A percentile compares a stretch with the other conserved stretches of the same genome.
Evolutionary conservation across 495 filamentous ascomycete genomes (phyloP).

Genomic region (Talaromyces adpressus): DNA sequence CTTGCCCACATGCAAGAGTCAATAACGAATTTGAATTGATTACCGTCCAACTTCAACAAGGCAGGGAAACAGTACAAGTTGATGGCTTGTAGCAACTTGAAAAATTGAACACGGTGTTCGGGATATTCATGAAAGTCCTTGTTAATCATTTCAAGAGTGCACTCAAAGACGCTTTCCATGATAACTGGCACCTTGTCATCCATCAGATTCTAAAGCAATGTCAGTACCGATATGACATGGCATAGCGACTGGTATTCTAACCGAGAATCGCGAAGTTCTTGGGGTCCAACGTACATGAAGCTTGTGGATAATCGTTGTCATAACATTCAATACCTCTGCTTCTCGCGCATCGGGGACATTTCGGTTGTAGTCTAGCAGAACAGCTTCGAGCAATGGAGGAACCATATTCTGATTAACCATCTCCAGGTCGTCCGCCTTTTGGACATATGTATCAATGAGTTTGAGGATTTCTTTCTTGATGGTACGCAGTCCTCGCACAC

Average conservation of each 20-base stretch:
- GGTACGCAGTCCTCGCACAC: conserved; percentile 86
- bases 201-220: conserved; percentile 64
- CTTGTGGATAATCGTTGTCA: conserved; percentile 95
- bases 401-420: conserved; percentile 90
- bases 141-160: conserved; percentile 99
- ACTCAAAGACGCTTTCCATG: conserved; percentile 98
- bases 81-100: conserved; percentile 90
- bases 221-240: conserved; percentile 22
- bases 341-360: conserved; percentile 96
- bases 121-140: conserved; percentile 99
- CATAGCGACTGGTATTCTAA: conserved; percentile 16
- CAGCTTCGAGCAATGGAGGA: conserved; percentile 91
- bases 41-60: conserved; percentile 83
- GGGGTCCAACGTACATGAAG: conserved; percentile 71
- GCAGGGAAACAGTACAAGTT: conserved; percentile 95
- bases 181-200: conserved; percentile 95
- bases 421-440: conserved; percentile 93
- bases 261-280: conserved; percentile 32
- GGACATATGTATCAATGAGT: conserved; percentile 93
- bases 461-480: conserved; percentile 99
- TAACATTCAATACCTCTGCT: conserved; percentile 92
- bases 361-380: conserved; percentile 90
- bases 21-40: conserved; percentile 98
- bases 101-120: conserved; percentile 96
- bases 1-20: conserved; percentile 99